Conservation (phyloP, 108 stramenopile species). For the Nitzschia sp. region DNA sequence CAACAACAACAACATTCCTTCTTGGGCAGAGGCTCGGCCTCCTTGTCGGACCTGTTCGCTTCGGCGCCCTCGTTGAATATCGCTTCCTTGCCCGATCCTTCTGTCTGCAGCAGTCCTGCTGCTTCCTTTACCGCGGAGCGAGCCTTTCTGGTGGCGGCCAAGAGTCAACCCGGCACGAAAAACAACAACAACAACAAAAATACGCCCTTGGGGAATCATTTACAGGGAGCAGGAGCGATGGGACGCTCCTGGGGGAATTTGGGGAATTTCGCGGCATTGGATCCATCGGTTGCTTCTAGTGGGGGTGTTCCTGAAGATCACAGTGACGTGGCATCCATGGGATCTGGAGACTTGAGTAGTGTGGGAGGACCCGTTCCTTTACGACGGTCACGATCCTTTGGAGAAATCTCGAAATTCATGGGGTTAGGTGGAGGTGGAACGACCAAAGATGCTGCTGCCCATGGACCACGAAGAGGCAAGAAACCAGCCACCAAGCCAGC, state of each 20-base stretch:
- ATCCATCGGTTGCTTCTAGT: neutral
- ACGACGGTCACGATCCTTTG: conserved; percentile 3
- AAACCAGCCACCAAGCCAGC: neutral
- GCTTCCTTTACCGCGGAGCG: neutral
- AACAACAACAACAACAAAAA: neutral
- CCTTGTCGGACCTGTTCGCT: neutral
- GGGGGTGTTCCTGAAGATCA: neutral
- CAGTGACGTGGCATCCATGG: neutral
- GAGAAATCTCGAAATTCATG: neutral
- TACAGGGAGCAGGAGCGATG: neutral
- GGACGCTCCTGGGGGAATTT: neutral
- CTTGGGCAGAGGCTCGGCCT: neutral
- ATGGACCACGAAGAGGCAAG: neutral
- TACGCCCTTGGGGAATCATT: conserved; percentile 1
- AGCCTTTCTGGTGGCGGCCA: neutral
- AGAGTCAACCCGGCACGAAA: neutral
- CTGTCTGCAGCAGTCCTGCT: neutral
- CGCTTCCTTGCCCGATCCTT: neutral
- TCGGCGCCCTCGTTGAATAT: neutral
- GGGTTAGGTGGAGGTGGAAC: neutral
- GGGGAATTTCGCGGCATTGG: neutral
- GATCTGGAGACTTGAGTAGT: neutral
- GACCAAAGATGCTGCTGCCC: neutral
- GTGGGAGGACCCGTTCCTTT: neutral
- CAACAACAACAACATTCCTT: neutral